Conservation (phyloP, 1,284 basidiomycete species). For the Trichosporon sp. region DNA sequence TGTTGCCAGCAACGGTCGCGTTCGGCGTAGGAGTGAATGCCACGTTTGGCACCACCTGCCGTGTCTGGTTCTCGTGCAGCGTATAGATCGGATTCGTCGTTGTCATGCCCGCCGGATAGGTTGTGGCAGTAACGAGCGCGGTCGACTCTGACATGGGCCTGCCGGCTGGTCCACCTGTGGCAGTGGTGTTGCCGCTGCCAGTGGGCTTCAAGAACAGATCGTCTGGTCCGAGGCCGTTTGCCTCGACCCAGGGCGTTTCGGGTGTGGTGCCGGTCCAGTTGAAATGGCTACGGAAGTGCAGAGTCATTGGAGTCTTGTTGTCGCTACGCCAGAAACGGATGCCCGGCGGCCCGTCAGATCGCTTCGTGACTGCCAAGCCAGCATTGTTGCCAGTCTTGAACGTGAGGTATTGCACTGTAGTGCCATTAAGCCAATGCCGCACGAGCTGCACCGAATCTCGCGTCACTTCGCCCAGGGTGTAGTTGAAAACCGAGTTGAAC, state of each 20-base stretch:
- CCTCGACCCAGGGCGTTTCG: slow-evolving; percentile 35
- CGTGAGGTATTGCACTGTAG: slow-evolving; percentile 52
- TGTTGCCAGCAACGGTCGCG: neutral
- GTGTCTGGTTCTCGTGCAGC: slow-evolving; percentile 4
- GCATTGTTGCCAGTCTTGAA: slow-evolving; percentile 46
- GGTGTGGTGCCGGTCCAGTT: slow-evolving; percentile 55
- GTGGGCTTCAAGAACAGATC: slow-evolving; percentile 50
- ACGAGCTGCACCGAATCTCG: slow-evolving; percentile 52
- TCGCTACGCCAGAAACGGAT: slow-evolving; percentile 46
- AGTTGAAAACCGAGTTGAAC: slow-evolving; percentile 58
- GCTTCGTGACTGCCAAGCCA: slow-evolving; percentile 30
- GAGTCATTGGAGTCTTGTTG: slow-evolving; percentile 39
- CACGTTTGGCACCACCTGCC: neutral
- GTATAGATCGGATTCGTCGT: slow-evolving; percentile 8
- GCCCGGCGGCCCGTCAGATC: slow-evolving; percentile 8
- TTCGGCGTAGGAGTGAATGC: neutral
- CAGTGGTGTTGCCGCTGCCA: neutral
- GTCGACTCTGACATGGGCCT: neutral
- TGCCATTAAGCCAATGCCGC: slow-evolving; percentile 58
- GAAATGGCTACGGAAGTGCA: slow-evolving; percentile 55
- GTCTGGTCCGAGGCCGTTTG: slow-evolving; percentile 49
- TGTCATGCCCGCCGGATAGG: neutral
- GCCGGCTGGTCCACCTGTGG: neutral
- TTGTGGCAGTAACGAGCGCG: neutral
- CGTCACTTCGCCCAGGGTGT: slow-evolving; percentile 55